These are phyloP conservation scores for Salix brachista DNA, from an alignment of 345 rosid genomes.

Conservation along the genomic window DNA sequence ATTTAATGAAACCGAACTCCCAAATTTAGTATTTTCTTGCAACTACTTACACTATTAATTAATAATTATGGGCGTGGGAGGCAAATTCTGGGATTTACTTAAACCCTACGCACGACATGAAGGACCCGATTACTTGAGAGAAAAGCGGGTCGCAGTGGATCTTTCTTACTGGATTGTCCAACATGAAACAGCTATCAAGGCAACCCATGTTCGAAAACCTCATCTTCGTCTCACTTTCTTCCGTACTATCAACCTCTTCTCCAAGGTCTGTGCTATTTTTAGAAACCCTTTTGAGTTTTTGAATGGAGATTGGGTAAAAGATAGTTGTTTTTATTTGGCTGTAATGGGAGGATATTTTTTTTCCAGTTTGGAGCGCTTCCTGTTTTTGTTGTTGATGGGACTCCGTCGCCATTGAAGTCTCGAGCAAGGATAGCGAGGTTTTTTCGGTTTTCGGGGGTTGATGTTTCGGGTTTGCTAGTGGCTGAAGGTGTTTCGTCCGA, in stretches of 20 bases:
- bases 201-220: constrained; percentile 36
- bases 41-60: neutral
- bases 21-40: neutral
- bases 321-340: neutral
- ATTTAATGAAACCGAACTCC: neutral
- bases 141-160: constrained; percentile 78
- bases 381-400: constrained; percentile 80
- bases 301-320: neutral
- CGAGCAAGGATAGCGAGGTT: constrained; percentile 60
- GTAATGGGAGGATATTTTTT: neutral
- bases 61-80: constrained; percentile 71
- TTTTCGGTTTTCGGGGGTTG: constrained; percentile 56
- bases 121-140: constrained; percentile 61
- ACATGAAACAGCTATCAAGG: constrained; percentile 71
- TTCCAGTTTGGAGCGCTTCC: constrained; percentile 88
- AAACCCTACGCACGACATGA: constrained; percentile 55
- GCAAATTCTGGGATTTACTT: constrained; percentile 84
- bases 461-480: constrained; percentile 32
- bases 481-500: constrained; percentile 52
- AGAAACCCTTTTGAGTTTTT: neutral
- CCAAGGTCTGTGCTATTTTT: constrained; percentile 46
- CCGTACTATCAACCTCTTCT: constrained; percentile 80
- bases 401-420: constrained; percentile 80
- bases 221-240: constrained; percentile 83
- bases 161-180: constrained; percentile 87